Conservation (phyloP, 495 filamentous ascomycete species). For the Hypoxylon rickii region DNA sequence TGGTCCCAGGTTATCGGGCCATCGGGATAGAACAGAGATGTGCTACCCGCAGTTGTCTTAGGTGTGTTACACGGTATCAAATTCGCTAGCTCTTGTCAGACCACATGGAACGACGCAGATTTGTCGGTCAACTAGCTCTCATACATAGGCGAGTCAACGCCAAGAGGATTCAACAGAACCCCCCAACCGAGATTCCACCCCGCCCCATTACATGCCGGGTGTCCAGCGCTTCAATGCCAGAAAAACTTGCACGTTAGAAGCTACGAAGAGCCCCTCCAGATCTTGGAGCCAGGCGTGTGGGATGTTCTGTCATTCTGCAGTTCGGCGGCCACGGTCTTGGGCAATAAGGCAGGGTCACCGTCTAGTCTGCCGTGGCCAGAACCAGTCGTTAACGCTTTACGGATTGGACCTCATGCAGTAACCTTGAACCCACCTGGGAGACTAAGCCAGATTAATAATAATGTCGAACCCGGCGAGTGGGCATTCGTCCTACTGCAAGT, state of each 20-base stretch:
- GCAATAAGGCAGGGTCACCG: constrained; percentile 15
- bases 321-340: constrained; percentile 14
- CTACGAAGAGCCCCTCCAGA: constrained; percentile 1
- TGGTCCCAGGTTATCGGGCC: constrained; percentile 16
- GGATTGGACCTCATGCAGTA: constrained; percentile 27
- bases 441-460: constrained; percentile 27
- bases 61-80: constrained; percentile 20
- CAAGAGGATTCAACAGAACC: background rate
- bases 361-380: constrained; percentile 26
- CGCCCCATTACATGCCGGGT: too few species aligned
- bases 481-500: constrained; percentile 27
- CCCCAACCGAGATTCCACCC: too few species aligned
- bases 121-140: background rate
- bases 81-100: constrained; percentile 8
- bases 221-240: too few species aligned
- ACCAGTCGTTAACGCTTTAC: constrained; percentile 14
- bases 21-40: constrained; percentile 17
- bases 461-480: constrained; percentile 21
- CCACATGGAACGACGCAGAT: constrained; percentile 9
- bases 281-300: constrained; percentile 28
- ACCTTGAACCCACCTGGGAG: constrained; percentile 13
- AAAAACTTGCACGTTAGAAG: too few species aligned
- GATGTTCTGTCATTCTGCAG: constrained; percentile 29
- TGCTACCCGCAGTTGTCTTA: constrained; percentile 3
- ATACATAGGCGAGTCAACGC: background rate